Conservation (phyloP, 371 early-diverging fungal species). For the Lichtheimia ramosa region DNA sequence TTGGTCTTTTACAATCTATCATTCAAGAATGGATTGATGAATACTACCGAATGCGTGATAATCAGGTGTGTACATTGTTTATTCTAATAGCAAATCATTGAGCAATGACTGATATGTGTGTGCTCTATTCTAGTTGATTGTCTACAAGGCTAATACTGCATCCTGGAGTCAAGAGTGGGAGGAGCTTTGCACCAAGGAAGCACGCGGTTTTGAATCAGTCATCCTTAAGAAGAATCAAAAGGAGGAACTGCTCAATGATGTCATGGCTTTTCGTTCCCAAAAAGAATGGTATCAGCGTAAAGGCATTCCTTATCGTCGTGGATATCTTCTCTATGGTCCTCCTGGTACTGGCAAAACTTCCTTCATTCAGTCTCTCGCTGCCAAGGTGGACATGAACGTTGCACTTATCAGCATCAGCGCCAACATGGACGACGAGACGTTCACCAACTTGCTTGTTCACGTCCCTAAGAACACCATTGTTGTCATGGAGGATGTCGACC, state of each 20-base stretch:
- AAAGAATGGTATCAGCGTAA: slow-evolving; percentile 80
- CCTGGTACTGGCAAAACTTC: slow-evolving; percentile 75
- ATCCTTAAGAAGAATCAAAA: slow-evolving; percentile 41
- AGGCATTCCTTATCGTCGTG: slow-evolving; percentile 94
- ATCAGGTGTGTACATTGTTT: too few species aligned
- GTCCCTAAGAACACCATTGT: slow-evolving; percentile 35
- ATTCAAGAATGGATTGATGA: slow-evolving; percentile 43
- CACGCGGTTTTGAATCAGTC: slow-evolving; percentile 34
- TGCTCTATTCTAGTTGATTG: slow-evolving; percentile 13
- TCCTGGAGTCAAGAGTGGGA: slow-evolving; percentile 28
- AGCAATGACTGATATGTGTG: too few species aligned
- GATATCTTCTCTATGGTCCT: slow-evolving; percentile 71
- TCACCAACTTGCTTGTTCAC: slow-evolving; percentile 23
- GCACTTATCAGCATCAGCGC: slow-evolving; percentile 38
- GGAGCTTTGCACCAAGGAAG: slow-evolving; percentile 23
- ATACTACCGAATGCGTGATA: slow-evolving; percentile 19
- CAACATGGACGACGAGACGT: slow-evolving; percentile 32
- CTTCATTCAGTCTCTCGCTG: slow-evolving; percentile 65
- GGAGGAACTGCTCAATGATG: slow-evolving; percentile 31
- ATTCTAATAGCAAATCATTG: too few species aligned
- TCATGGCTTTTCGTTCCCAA: slow-evolving; percentile 33
- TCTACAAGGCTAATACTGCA: slow-evolving; percentile 26
- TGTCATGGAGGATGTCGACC: slow-evolving; percentile 54
- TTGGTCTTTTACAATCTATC: slow-evolving; percentile 14
- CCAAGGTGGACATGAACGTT: slow-evolving; percentile 41